Evolutionary conservation across 2,329 filamentous ascomycete species (phyloP).

Genomic region (Penicillium psychrosexuale): DNA sequence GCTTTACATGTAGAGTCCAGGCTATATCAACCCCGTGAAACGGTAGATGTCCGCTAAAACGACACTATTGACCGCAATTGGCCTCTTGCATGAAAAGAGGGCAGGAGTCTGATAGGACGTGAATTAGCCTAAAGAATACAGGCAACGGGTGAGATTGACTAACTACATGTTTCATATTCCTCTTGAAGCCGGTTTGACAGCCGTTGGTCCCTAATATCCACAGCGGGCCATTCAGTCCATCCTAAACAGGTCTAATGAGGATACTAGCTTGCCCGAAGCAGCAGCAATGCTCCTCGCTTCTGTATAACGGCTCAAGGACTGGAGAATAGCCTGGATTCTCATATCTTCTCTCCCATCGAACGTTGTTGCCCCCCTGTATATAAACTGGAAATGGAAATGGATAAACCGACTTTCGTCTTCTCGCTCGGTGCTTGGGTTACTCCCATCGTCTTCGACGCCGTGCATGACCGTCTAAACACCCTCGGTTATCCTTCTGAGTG

Average conservation of each 20-base stretch:
- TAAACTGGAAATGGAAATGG: background rate
- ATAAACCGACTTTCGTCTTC: conserved; percentile 34
- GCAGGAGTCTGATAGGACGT: background rate
- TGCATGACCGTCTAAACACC: conserved; percentile 30
- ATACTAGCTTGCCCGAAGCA: background rate
- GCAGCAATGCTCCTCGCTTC: background rate
- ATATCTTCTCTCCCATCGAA: background rate
- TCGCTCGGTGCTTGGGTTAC: conserved; percentile 43
- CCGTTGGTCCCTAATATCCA: background rate
- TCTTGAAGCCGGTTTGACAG: background rate
- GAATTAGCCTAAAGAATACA: background rate
- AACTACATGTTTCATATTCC: background rate
- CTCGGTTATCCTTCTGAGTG: conserved; percentile 35
- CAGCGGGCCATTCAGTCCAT: background rate
- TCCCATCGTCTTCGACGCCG: conserved; percentile 29
- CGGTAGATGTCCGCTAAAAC: background rate
- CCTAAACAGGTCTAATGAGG: background rate
- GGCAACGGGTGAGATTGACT: background rate
- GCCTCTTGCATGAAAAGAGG: background rate
- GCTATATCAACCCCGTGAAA: background rate
- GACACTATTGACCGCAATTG: background rate
- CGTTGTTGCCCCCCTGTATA: background rate
- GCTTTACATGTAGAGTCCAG: too few relatives aligned
- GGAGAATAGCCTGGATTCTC: background rate
- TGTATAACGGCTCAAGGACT: background rate